phyloP scores from a whole-genome alignment of 2,329 filamentous ascomycete genomes.

The Aspergillus sergii region DNA sequence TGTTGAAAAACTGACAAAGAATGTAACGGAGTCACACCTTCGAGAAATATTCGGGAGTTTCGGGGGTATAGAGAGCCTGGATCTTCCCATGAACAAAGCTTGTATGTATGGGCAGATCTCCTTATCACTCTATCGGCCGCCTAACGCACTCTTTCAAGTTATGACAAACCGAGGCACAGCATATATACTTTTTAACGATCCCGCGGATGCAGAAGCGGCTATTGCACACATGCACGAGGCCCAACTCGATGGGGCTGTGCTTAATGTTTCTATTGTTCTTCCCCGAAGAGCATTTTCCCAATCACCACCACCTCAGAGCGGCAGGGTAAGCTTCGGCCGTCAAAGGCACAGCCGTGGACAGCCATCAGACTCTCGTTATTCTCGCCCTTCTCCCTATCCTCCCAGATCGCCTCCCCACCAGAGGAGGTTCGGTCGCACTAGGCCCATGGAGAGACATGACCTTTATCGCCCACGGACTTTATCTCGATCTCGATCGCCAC shows the following conservation, averaged over 20 bases:
- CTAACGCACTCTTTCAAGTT: slow-evolving; percentile 53
- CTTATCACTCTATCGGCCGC: not conserved
- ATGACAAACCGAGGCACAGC: slow-evolving; percentile 90
- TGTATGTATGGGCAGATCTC: slow-evolving; percentile 57
- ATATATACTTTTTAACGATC: slow-evolving; percentile 81
- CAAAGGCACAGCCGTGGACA: slow-evolving; percentile 34
- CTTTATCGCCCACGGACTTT: slow-evolving; percentile 64
- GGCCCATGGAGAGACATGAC: slow-evolving; percentile 52
- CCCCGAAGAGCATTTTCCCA: slow-evolving; percentile 80
- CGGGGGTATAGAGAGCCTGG: slow-evolving; percentile 81
- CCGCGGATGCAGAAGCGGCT: slow-evolving; percentile 79
- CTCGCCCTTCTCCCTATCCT: slow-evolving; percentile 26
- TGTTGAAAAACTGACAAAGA: slow-evolving; percentile 93
- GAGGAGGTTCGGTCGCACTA: slow-evolving; percentile 42
- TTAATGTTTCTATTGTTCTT: slow-evolving; percentile 87
- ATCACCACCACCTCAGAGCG: slow-evolving; percentile 70
- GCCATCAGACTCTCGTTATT: slow-evolving; percentile 28
- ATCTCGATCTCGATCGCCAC: slow-evolving; percentile 51
- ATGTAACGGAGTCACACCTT: slow-evolving; percentile 85
- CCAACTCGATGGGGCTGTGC: slow-evolving; percentile 79
- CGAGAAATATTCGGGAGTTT: slow-evolving; percentile 90
- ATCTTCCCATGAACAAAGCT: slow-evolving; percentile 84
- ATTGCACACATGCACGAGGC: slow-evolving; percentile 98
- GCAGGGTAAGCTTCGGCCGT: slow-evolving; percentile 62
- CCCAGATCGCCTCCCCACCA: slow-evolving; percentile 40